phyloP scores from a whole-genome alignment of 208 protist species.

The Jaenimonas drosophilae region DNA sequence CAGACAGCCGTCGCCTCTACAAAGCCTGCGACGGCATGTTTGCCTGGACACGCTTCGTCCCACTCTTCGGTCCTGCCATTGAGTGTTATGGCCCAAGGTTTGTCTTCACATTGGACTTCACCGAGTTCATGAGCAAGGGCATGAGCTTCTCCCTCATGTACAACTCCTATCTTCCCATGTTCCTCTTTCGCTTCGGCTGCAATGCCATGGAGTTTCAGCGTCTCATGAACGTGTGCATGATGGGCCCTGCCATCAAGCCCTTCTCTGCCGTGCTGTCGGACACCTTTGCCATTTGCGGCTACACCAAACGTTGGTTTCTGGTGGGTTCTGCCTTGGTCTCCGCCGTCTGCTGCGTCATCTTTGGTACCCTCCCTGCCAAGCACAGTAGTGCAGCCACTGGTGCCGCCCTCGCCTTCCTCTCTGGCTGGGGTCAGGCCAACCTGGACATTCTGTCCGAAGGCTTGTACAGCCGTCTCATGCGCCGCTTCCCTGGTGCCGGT shows the following conservation, averaged over 20 bases:
- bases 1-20: neutral
- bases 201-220: conserved; percentile 9
- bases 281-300: conserved; percentile 12
- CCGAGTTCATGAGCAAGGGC: conserved; percentile 14
- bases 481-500: conserved; percentile 11
- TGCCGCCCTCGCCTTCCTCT: conserved; percentile 25
- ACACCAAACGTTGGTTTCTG: conserved; percentile 16
- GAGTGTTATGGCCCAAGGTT: conserved; percentile 13
- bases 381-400: conserved; percentile 10
- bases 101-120: conserved; percentile 6
- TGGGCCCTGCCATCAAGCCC: conserved; percentile 16
- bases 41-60: conserved; percentile 5
- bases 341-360: conserved; percentile 10
- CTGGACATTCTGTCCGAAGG: conserved; percentile 49
- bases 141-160: conserved; percentile 8
- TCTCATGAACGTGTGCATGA: conserved; percentile 3
- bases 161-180: conserved; percentile 10
- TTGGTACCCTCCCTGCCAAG: conserved; percentile 20
- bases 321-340: conserved; percentile 3
- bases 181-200: conserved; percentile 4
- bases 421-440: conserved; percentile 17
- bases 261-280: conserved; percentile 12
- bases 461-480: conserved; percentile 37
- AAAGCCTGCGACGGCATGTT: conserved; percentile 1
- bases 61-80: conserved; percentile 13